Percentiles rank a stretch among this genome's conserved stretches.
Conservation (phyloP, 2,329 filamentous ascomycete species). For the Hypoxylon sp. region DNA sequence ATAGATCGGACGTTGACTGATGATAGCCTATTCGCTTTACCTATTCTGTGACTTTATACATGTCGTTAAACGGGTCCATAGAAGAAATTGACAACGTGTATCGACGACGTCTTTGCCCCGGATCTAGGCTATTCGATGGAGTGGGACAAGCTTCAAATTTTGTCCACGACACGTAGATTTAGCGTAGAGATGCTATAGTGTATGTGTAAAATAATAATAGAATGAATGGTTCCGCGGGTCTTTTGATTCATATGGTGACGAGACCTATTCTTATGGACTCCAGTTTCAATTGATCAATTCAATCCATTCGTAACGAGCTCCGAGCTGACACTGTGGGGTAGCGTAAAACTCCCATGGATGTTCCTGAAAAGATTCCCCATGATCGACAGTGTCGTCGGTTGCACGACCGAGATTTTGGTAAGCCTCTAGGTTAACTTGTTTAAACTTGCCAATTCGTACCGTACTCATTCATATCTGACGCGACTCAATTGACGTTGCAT, state of each 20-base stretch:
- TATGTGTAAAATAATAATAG: constrained; percentile 19
- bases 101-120: constrained; percentile 9
- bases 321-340: constrained; percentile 15
- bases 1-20: constrained; percentile 30
- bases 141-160: constrained; percentile 23
- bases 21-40: constrained; percentile 30
- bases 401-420: constrained; percentile 11
- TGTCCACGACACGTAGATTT: constrained; percentile 24
- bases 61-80: constrained; percentile 16
- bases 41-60: constrained; percentile 32
- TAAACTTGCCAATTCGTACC: constrained; percentile 20
- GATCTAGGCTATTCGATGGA: constrained; percentile 25
- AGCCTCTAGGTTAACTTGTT: constrained; percentile 3
- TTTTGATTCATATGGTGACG: constrained; percentile 15
- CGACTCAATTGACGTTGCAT: constrained; percentile 30
- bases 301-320: constrained; percentile 18
- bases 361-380: constrained; percentile 13
- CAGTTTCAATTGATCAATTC: constrained; percentile 31
- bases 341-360: constrained; percentile 14
- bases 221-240: constrained; percentile 8
- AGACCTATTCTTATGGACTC: constrained; percentile 13
- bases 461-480: constrained; percentile 25
- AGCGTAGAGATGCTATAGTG: constrained; percentile 1
- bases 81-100: constrained; percentile 38
- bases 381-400: constrained; percentile 8